phyloP scores from a whole-genome alignment of 257 asterid species.

The Paraleonurus japonicus region DNA sequence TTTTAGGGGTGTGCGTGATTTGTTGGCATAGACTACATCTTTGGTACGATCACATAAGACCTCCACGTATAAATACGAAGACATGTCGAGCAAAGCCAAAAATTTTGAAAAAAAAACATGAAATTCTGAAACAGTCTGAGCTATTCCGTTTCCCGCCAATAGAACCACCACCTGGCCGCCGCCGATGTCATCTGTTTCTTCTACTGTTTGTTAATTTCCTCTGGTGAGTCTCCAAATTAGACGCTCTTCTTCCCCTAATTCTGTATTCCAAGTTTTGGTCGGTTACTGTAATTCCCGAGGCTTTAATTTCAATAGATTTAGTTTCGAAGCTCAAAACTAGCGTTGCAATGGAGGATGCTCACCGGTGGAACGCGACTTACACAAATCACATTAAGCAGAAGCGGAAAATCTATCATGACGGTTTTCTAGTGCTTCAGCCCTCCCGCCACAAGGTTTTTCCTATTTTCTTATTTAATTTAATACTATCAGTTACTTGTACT shows the following conservation, averaged over 20 bases:
- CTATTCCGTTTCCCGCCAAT: constrained; percentile 33
- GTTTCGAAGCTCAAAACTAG: constrained; percentile 2
- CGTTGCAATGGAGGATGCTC: constrained; percentile 50
- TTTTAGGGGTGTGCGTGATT: too few species aligned
- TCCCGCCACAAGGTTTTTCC: constrained; percentile 50
- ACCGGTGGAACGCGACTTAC: constrained; percentile 84
- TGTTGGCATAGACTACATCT: too few species aligned
- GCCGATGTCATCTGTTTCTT: not conserved
- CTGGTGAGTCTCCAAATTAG: not conserved
- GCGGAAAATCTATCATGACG: constrained; percentile 88
- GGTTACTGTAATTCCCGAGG: not conserved
- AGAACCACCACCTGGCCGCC: not conserved
- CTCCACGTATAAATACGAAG: too few species aligned
- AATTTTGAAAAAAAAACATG: not conserved
- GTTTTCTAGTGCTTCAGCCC: constrained; percentile 61
- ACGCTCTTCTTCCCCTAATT: not conserved
- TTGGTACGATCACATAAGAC: too few species aligned
- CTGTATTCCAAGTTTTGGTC: not conserved
- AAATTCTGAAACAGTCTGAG: not conserved
- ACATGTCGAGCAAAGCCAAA: not conserved
- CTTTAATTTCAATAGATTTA: not conserved
- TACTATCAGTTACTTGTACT: not conserved
- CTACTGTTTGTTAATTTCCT: not conserved
- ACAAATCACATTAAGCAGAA: constrained; percentile 87
- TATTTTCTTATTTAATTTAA: not conserved